Conservation (phyloP, 2,329 filamentous ascomycete species). For the Alternaria ethzedia region DNA sequence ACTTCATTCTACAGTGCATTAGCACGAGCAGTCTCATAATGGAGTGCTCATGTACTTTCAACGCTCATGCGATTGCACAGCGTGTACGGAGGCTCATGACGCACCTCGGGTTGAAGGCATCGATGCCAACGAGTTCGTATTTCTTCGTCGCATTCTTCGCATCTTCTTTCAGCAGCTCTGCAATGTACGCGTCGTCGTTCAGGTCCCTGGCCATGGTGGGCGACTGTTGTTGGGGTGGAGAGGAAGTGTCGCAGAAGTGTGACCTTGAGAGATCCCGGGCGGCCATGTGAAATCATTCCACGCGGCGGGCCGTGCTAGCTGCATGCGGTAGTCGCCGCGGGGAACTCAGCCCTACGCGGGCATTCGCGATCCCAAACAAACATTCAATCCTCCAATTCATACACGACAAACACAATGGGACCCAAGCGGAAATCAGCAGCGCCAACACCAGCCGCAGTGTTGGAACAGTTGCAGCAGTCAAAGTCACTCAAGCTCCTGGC, state of each 20-base stretch:
- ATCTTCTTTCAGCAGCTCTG: conserved; percentile 78
- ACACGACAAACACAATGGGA: conserved; percentile 27
- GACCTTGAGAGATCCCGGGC: not conserved
- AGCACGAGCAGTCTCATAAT: not conserved
- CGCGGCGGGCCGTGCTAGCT: conserved; percentile 4
- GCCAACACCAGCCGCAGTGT: conserved; percentile 39
- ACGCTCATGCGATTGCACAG: conserved; percentile 4
- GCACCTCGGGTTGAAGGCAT: conserved; percentile 67
- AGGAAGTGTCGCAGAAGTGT: not conserved
- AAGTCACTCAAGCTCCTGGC: conserved; percentile 74
- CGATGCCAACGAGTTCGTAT: conserved; percentile 76
- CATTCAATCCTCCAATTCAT: conserved; percentile 13
- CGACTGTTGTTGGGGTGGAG: not conserved
- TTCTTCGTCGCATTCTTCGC: conserved; percentile 75
- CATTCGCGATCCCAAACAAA: conserved; percentile 38
- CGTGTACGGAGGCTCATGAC: conserved; percentile 20
- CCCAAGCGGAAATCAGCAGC: conserved; percentile 30
- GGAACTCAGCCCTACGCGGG: conserved; percentile 24
- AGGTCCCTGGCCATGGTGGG: conserved; percentile 29
- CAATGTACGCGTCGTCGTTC: conserved; percentile 77
- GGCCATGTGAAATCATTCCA: conserved; percentile 9
- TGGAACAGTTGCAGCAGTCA: conserved; percentile 64
- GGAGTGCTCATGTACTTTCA: conserved; percentile 11
- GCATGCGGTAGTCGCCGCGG: conserved; percentile 27
- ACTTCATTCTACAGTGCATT: conserved; percentile 59